phyloP scores from a whole-genome alignment of 257 asterid species.

The Anisodus acutangulus region DNA sequence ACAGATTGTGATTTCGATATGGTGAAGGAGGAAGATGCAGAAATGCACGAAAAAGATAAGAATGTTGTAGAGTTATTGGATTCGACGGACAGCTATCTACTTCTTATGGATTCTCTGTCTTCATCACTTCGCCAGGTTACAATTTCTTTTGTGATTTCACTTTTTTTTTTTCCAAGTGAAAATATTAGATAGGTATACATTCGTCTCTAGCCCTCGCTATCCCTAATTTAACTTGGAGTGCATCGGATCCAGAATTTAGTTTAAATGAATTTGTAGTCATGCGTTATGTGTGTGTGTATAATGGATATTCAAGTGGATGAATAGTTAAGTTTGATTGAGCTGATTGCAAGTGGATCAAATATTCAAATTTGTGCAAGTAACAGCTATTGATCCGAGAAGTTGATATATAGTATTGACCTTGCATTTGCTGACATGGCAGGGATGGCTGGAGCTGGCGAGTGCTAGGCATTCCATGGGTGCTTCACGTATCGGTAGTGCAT shows the following conservation, averaged over 20 bases:
- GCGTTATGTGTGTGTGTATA: not conserved
- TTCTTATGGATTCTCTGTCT: slow-evolving; percentile 64
- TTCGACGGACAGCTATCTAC: slow-evolving; percentile 70
- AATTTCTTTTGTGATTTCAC: not conserved
- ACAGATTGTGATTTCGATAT: not conserved
- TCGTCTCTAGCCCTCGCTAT: not conserved
- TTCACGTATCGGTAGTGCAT: slow-evolving; percentile 70
- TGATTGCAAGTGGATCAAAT: slow-evolving; percentile 1
- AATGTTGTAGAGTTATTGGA: slow-evolving; percentile 66
- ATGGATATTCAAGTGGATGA: not conserved
- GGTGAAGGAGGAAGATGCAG: slow-evolving; percentile 13
- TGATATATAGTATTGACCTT: not conserved
- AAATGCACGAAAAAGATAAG: slow-evolving; percentile 45
- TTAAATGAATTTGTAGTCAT: not conserved
- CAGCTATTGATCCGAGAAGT: not conserved
- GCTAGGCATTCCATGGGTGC: slow-evolving; percentile 92
- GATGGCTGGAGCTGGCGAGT: slow-evolving; percentile 90
- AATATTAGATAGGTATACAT: not conserved
- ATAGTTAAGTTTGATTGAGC: not conserved
- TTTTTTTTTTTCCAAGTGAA: not conserved
- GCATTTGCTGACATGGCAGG: slow-evolving; percentile 45
- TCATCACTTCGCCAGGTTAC: slow-evolving; percentile 88
- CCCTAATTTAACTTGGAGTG: not conserved
- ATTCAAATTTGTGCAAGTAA: not conserved
- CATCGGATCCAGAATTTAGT: slow-evolving; percentile 8